Conservation (phyloP, 345 rosid genomes). For the Pelargonium nanum region DNA sequence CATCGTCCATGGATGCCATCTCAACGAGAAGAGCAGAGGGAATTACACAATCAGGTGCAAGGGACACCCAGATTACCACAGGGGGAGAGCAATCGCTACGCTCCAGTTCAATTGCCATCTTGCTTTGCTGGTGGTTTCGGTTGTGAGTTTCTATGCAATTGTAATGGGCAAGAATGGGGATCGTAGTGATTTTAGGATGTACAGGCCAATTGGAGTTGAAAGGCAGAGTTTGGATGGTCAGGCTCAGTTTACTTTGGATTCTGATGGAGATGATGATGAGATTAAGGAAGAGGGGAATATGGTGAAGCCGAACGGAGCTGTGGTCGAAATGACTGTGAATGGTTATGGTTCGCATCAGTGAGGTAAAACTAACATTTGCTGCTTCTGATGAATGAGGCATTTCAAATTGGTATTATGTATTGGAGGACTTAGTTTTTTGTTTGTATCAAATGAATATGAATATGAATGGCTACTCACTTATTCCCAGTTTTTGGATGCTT, state of each 20-base stretch:
- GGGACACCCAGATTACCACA: slow-evolving; percentile 68
- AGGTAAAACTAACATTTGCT: slow-evolving; percentile 18
- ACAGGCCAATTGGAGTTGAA: slow-evolving; percentile 64
- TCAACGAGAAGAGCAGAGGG: slow-evolving; percentile 61
- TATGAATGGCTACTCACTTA: too few relatives aligned
- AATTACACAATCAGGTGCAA: slow-evolving; percentile 69
- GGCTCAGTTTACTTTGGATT: slow-evolving; percentile 54
- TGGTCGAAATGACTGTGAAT: slow-evolving; percentile 32
- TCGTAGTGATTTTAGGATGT: slow-evolving; percentile 26
- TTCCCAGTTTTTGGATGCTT: too few relatives aligned
- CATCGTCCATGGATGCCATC: slow-evolving; percentile 57
- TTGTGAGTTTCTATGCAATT: slow-evolving; percentile 34
- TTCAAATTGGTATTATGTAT: too few relatives aligned
- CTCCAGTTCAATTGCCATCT: slow-evolving; percentile 88
- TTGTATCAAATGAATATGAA: not conserved
- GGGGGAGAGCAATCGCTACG: slow-evolving; percentile 79
- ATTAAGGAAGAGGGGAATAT: slow-evolving; percentile 29
- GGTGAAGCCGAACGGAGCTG: slow-evolving; percentile 11
- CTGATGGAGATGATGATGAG: slow-evolving; percentile 52
- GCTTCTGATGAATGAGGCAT: not conserved
- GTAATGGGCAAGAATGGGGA: slow-evolving; percentile 33
- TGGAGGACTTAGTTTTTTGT: too few relatives aligned
- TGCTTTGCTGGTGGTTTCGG: slow-evolving; percentile 53
- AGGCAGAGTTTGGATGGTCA: slow-evolving; percentile 35
- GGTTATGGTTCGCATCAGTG: slow-evolving; percentile 42